Evolutionary conservation across 345 rosid species (phyloP), one percentile per base, ranked within the genome.

Genomic region (Excoecaria cochinchinensis): DNA sequence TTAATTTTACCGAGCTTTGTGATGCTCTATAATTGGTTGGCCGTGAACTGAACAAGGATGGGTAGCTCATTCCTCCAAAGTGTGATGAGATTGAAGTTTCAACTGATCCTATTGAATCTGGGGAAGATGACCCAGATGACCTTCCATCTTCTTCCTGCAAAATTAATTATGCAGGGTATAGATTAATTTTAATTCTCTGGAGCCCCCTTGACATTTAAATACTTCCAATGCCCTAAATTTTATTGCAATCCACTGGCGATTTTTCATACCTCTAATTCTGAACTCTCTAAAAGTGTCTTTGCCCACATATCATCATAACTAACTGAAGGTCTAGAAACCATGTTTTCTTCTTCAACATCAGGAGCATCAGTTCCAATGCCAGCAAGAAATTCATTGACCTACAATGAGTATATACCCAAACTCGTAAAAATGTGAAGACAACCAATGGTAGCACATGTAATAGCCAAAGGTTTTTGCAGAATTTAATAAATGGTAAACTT

Each of bases 301-400:
- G 99, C 98, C 98, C 99, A 96, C 97, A 96, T 92, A 87, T 96
- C 98, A 80, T 96, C 99, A 80, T 96, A 96, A 72, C 98, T 93
- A 76, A 93, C 91, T 58, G 98, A 93, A 76, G 93, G 90, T 83
- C 97, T 89, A 62, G 98, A 87, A 72, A 87, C 75, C 55, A 90
- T 86, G 78, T 92, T 92, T 82, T 95, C 97, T 78, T 95, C 98
- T 65, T 96, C 98, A 75, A 96, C 99, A 85, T 96, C 99, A 8
- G 99, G 99, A 71, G 99, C 98, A 85, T 96, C 99, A 25, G 99
- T 93, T 82, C 99, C 97, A 58, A 91, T 95, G 80, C 99, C 98
- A 74, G 97, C 86, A 59, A 96, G 89, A 86, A 93, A 93, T 76
- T 96, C 99, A 47, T 96, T 92, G 80, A 96, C 98, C 99, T 95